Base-by-base conservation (phyloP, 202 grass and related monocot species). In the Dendrocalamus latiflorus region DNA sequence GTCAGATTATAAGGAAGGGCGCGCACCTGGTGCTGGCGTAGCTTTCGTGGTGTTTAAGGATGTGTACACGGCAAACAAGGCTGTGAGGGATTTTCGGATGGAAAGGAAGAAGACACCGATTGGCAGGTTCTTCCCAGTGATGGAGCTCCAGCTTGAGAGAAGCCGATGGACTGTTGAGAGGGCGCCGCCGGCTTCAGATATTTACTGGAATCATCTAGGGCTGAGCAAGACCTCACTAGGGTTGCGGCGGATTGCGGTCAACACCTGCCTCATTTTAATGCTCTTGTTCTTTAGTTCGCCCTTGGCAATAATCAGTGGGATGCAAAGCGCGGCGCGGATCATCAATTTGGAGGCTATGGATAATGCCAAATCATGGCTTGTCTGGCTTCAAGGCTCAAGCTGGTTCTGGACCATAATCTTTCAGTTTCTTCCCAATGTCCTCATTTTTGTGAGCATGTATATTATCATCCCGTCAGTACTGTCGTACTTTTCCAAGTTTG, bases 361-460 rank as follows among this genome's bases (percentile, higher is more conserved):
- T n/a, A n/a, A n/a, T n/a, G n/a, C n/a, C n/a, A n/a, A n/a, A n/a
- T n/a, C n/a, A n/a, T n/a, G n/a, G n/a, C n/a, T n/a, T n/a, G n/a
- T n/a, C n/a, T n/a, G n/a, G n/a, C n/a, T n/a, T n/a, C n/a, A n/a
- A n/a, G n/a, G n/a, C n/a, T n/a, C n/a, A n/a, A n/a, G n/a, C n/a
- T n/a, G n/a, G n/a, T n/a, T n/a, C n/a, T n/a, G n/a, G n/a, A n/a
- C n/a, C n/a, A n/a, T n/a, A n/a, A n/a, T n/a, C n/a, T n/a, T n/a
- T n/a, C n/a, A n/a, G n/a, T n/a, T n/a, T n/a, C n/a, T n/a, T n/a
- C n/a, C n/a, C n/a, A n/a, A n/a, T n/a, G n/a, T n/a, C n/a, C n/a
- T n/a, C n/a, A n/a, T n/a, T n/a, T n/a, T n/a, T n/a, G n/a, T 98
- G 62, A 98, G 96, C 79, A 95, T 98, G 96, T 98, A 98, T 77